Base-by-base conservation (phyloP, 768 basidiomycete species). In the Chalciporus chontae region DNA sequence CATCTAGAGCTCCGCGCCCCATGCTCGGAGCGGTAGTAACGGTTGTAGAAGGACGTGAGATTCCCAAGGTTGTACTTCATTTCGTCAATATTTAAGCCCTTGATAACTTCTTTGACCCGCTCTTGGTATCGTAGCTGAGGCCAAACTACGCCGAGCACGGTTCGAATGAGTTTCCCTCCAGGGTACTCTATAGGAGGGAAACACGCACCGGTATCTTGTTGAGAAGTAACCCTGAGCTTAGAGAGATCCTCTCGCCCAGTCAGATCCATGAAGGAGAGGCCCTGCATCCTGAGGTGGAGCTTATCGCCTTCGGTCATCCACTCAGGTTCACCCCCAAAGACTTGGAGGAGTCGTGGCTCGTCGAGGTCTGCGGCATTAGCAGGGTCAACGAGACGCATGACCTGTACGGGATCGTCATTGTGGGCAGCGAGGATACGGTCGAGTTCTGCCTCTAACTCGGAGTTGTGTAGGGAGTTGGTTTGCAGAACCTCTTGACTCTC, bases 41-140 rank as follows among this genome's bases (percentile, higher is more conserved):
- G 55, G n/a, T 46, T 75, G 59, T 72, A 71, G 64, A 74, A 74
- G 14, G 68, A 57, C 2, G 73, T 71, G 23, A 75, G 58, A n/a
- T 57, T 59, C 8, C 54, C 56, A 44, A 75, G 65, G 51, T 71
- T 65, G 6, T 62, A 43, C 41, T 72, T 61, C 54, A 64, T 56
- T 72, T 75, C 79, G 0, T 43, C 39, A 14, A 39, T 18, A 4
- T 48, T 45, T 14, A 54, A 13, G 19, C 11, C 24, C 17, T 31
- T 15, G 6, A 54, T 52, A 34, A 47, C 51, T 4, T 40, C 3
- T 21, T 21, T 17, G 23, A 64, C 41, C 40, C 37, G 55, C 21
- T 59, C 56, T 36, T 61, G 43, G 13, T 52, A 45, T 15, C 41
- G 50, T 13, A 56, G 21, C 40, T 44, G n/a, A 17, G 63, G 57